These are phyloP conservation scores for Eucalyptus tenuipes DNA, from an alignment of 345 rosid genomes.

Conservation along the genomic window DNA sequence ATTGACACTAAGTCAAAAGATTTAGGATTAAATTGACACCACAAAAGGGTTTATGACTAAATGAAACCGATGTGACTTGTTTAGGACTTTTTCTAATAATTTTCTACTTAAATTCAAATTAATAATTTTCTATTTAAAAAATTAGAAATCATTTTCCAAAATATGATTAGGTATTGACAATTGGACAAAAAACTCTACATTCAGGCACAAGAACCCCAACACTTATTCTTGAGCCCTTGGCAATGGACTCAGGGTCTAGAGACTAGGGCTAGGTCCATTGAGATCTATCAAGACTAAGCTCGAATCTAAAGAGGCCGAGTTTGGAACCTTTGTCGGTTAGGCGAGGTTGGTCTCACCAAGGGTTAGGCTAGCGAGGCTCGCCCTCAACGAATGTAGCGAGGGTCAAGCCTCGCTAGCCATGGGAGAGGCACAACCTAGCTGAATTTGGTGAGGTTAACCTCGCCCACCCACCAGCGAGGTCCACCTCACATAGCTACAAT, in stretches of 20 bases:
- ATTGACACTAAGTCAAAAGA: too few species aligned
- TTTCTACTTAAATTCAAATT: too few species aligned
- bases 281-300: too few species aligned
- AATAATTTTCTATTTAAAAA: too few species aligned
- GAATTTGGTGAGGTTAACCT: not conserved
- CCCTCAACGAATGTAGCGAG: fast-evolving
- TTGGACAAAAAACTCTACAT: not conserved
- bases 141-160: not conserved
- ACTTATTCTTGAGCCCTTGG: not conserved
- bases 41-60: too few species aligned
- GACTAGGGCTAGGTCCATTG: not conserved
- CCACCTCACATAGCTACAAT: not conserved
- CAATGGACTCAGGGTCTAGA: fast-evolving
- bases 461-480: not conserved
- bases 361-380: not conserved
- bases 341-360: not conserved
- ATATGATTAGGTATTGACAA: too few species aligned
- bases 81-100: too few species aligned
- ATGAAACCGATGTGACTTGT: too few species aligned
- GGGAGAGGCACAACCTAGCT: not conserved
- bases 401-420: not conserved
- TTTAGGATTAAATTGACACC: too few species aligned
- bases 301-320: fast-evolving
- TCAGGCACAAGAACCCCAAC: not conserved
- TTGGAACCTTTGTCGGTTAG: not conserved